Evolutionary conservation across 2,329 filamentous ascomycete species (phyloP).

Genomic region (Aspergillus sp.): DNA sequence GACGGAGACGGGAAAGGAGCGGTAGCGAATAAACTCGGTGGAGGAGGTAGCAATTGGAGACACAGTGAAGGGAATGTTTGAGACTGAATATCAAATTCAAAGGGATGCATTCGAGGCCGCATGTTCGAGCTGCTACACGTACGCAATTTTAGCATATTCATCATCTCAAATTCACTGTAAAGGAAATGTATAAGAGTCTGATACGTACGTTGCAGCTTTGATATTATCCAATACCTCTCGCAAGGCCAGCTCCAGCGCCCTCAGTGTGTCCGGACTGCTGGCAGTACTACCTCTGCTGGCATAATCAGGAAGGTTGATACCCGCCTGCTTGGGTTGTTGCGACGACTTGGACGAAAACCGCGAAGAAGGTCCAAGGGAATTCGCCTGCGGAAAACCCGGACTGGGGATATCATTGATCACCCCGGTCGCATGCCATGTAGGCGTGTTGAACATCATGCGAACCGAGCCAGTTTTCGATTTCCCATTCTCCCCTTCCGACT

Average conservation of each 20-base stretch:
- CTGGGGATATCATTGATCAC: slow-evolving; percentile 70
- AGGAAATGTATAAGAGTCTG: background rate
- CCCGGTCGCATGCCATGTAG: slow-evolving; percentile 71
- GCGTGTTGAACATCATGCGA: slow-evolving; percentile 53
- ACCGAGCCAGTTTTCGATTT: slow-evolving; percentile 33
- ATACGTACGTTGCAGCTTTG: slow-evolving; percentile 71
- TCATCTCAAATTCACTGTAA: background rate
- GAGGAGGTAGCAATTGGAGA: slow-evolving; percentile 73
- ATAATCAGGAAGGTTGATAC: slow-evolving; percentile 42
- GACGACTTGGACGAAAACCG: slow-evolving; percentile 16
- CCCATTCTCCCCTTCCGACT: slow-evolving; percentile 30
- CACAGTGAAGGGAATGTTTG: slow-evolving; percentile 83
- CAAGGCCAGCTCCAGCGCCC: slow-evolving; percentile 78
- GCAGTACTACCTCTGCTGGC: slow-evolving; percentile 59
- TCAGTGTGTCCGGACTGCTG: slow-evolving; percentile 74
- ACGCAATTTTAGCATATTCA: background rate
- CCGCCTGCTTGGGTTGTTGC: slow-evolving; percentile 27
- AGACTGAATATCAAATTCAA: slow-evolving; percentile 78
- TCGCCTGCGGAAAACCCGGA: slow-evolving; percentile 41
- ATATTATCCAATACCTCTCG: slow-evolving; percentile 77
- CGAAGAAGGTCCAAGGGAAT: slow-evolving; percentile 12
- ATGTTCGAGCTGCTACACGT: slow-evolving; percentile 35
- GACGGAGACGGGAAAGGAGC: slow-evolving; percentile 72
- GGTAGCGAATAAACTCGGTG: slow-evolving; percentile 75
- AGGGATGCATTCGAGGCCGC: slow-evolving; percentile 43